Base-by-base conservation (phyloP, 2,329 filamentous ascomycete genomes). In the Teratosphaeriaceae sp. region DNA sequence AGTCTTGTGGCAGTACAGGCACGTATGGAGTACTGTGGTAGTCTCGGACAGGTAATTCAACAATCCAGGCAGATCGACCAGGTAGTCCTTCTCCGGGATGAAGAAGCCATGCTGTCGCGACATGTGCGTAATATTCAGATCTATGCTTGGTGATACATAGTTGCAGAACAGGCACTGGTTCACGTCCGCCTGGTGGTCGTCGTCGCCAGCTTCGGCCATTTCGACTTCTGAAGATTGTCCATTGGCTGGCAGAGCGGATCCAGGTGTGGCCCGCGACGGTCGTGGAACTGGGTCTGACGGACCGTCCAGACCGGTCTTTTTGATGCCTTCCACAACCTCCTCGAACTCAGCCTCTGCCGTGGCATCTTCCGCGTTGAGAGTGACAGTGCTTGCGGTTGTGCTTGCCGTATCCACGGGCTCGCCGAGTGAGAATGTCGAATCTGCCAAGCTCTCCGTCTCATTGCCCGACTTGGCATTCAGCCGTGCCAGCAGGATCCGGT, bases 51-150 rank as follows among this genome's bases (percentile, higher is more conserved):
- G 73, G 49, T 88, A 82, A 42, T 75, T 74, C 47, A 98, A 68
- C 38, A 98, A 71, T 1, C 89, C 89, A 48, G 94, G 83, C 2
- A 92, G 63, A 57, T 98, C 79, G 3, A 85, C 80, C 2, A 98
- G 70, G 57, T 88, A 98, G 23, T 82, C 71, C 66, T 81, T 85
- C 64, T 98, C 92, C 0, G 92, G 92, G 48, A 98, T 83, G 65
- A 97, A 96, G 80, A 96, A 88, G 70, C 90, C 88, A 62, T 98
- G 92, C 57, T 84, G 82, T 47, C 86, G 84, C 61, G 84, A 82
- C 92, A 98, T 98, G 62, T 98, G 92, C 30, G 80, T 71, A 24
- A 88, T 72, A 59, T 89, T 96, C 23, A 89, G 71, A n/a, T 79
- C 67, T 5, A 88, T 69, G 11, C 79, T 84, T 1, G 86, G 79